Conservation (phyloP, 768 basidiomycete genomes). For the Hygrocybe punicea region DNA sequence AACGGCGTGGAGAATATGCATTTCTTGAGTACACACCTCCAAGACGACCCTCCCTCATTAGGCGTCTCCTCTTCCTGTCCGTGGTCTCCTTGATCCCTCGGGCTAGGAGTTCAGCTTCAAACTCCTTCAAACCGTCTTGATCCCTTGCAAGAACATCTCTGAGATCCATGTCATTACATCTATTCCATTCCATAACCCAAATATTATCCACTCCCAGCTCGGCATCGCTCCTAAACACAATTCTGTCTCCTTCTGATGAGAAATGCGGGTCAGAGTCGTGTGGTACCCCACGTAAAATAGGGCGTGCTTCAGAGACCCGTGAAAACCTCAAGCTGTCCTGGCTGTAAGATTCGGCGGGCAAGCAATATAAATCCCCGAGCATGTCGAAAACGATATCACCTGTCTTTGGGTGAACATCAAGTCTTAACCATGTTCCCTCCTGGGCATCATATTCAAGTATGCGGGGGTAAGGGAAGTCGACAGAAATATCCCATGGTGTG, state of each 20-base stretch:
- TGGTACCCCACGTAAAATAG: slow-evolving; percentile 61
- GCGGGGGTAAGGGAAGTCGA: slow-evolving; percentile 69
- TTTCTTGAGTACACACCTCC: slow-evolving; percentile 33
- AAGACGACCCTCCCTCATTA: slow-evolving; percentile 56
- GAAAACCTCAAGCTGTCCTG: slow-evolving; percentile 5
- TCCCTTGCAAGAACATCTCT: slow-evolving; percentile 2
- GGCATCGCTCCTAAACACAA: slow-evolving; percentile 74
- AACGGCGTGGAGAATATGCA: not conserved
- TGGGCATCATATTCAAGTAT: slow-evolving; percentile 61
- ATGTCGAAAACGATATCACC: slow-evolving; percentile 76
- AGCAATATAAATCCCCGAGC: slow-evolving; percentile 70
- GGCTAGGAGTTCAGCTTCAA: slow-evolving; percentile 48
- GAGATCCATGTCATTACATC: slow-evolving; percentile 61
- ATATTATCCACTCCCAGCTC: slow-evolving; percentile 72
- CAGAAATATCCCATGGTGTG: slow-evolving; percentile 71
- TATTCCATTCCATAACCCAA: slow-evolving; percentile 64
- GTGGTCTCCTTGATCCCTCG: slow-evolving; percentile 50
- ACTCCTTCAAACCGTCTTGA: slow-evolving; percentile 24
- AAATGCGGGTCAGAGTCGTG: slow-evolving; percentile 72
- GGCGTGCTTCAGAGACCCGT: slow-evolving; percentile 42
- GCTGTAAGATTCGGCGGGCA: slow-evolving; percentile 42
- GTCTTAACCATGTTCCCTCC: slow-evolving; percentile 73
- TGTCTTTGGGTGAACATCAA: slow-evolving; percentile 66
- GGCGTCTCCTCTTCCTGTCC: slow-evolving; percentile 45
- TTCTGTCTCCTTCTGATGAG: slow-evolving; percentile 58